Evolutionary conservation across 805 yeast genomes (phyloP).

Genomic region (Yarrowia sp.): DNA sequence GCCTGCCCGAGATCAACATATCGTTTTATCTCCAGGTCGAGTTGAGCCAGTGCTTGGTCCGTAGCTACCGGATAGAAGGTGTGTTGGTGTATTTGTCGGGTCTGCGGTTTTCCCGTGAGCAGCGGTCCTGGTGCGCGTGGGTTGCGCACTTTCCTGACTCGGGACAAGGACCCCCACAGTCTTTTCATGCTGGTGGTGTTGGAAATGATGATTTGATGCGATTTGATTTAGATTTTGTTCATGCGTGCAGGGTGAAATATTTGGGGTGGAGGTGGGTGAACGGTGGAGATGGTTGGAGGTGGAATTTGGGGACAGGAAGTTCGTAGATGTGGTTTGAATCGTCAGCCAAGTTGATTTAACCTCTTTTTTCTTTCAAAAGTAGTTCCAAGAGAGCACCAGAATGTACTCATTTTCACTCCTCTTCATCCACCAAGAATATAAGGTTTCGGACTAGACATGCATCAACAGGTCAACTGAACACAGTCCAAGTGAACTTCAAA

Average conservation of each 20-base stretch:
- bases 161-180: conserved; percentile 19
- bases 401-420: neutral
- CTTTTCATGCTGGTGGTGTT: conserved; percentile 9
- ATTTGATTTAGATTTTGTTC: conserved; percentile 19
- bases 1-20: neutral
- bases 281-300: neutral
- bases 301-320: too few species aligned
- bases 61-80: conserved; percentile 6
- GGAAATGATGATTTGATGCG: neutral
- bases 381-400: too few species aligned
- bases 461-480: neutral
- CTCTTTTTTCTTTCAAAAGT: neutral
- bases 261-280: neutral
- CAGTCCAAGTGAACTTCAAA: neutral
- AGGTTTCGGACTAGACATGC: neutral
- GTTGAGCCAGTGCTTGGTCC: conserved; percentile 4
- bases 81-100: conserved; percentile 9
- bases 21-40: neutral
- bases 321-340: neutral
- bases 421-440: neutral
- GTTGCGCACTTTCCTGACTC: neutral
- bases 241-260: conserved; percentile 8
- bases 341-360: neutral
- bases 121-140: neutral
- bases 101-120: neutral